Evolutionary conservation across 805 yeast genomes (phyloP), one percentile per base, ranked within the genome.

Genomic region (Nakazawaea anatomiae): DNA sequence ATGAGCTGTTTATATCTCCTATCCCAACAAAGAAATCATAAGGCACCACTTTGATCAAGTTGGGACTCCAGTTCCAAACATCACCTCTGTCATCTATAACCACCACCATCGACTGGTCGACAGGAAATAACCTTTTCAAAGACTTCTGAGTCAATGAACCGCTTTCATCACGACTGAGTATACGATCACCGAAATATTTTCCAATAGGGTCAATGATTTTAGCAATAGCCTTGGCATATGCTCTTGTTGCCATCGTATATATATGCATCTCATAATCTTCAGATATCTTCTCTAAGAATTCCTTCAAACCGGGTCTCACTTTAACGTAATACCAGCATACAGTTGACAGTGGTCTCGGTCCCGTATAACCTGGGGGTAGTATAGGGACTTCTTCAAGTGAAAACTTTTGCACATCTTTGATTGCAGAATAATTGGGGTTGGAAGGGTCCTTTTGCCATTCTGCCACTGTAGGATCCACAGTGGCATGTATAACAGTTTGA

Each of bases 51-150:
- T 92, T 89, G 52, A 94, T 82, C 58, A 94, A 71, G 63, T 94
- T 91, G 10, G 86, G 83, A 57, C 89, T 87, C 99, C 99, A 94
- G 61, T 87, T 88, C 99, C 99, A 94, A 25, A 94, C 99, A 66
- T 94, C 99, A 3, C 97, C 99, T 64, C 99, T 79, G 66, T 94
- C 99, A 66, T 94, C 99, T 53, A 94, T 94, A 44, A 94, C 85
- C 2, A 88, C 94, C 34, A 94, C 99, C 96, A 94, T 87, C 14
- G 96, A 85, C 28, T 96, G 96, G 57, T 92, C 96, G 2, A 92
- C 96, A 0, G 99, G 99, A 60, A 94, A 94, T 50, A 94, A 73
- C 55, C 98, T 74, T 60, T 87, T 85, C 54, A 94, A 72, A 38
- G 92, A 88, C 63, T 94, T 94, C 57, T 88, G 96, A 2, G 96